Conservation (phyloP, 345 rosid genomes). For the Brassica rapa region DNA sequence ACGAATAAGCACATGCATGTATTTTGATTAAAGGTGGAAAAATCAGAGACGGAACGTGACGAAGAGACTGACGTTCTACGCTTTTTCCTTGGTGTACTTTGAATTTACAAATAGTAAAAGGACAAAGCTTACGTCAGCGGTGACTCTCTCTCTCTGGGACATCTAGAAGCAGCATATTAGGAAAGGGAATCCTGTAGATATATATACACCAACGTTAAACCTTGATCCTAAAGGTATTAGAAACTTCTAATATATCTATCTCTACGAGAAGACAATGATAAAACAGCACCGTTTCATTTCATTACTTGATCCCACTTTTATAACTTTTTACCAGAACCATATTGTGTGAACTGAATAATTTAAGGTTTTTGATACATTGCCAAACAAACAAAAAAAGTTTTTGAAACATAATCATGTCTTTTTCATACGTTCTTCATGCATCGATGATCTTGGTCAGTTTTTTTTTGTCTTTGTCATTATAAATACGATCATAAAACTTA, state of each 20-base stretch:
- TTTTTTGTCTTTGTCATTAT: background rate
- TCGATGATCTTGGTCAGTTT: background rate
- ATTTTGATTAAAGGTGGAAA: conserved; percentile 14
- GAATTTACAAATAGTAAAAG: background rate
- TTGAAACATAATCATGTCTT: background rate
- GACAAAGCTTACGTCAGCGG: conserved; percentile 23
- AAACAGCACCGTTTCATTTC: background rate
- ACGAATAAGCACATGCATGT: conserved; percentile 17
- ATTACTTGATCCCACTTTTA: conserved; percentile 2
- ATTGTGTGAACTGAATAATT: conserved; percentile 18
- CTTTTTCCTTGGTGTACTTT: background rate
- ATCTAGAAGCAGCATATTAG: conserved; percentile 27
- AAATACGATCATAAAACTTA: background rate
- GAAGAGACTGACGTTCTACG: background rate
- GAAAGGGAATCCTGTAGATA: no score
- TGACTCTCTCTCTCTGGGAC: conserved; percentile 15
- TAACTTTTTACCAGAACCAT: background rate
- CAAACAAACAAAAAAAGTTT: no score
- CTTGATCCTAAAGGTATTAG: no score
- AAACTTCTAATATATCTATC: no score
- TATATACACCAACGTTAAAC: no score
- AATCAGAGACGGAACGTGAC: conserved; percentile 37
- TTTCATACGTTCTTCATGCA: conserved; percentile 1
- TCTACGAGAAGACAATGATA: no score
- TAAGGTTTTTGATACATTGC: background rate